Conservation (phyloP, 1,284 basidiomycete species). For the Schizopora paradoxa region DNA sequence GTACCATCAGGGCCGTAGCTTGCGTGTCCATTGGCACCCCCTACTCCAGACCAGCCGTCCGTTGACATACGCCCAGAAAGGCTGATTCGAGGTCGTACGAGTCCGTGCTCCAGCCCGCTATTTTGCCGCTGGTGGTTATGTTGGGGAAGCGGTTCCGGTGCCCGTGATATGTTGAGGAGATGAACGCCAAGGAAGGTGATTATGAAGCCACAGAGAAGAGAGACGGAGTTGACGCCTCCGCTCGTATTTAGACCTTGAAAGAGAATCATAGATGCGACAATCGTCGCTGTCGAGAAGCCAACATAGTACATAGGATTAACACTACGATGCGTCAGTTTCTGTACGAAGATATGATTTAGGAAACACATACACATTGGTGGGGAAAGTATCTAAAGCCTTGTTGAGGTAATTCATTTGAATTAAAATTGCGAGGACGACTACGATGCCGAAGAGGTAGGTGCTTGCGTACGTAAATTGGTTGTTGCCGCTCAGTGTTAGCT, state of each 20-base stretch:
- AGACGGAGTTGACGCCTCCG: constrained; percentile 75
- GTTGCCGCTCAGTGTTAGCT: constrained; percentile 89
- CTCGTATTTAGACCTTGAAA: constrained; percentile 97
- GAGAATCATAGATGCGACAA: constrained; percentile 90
- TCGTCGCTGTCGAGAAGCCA: constrained; percentile 95
- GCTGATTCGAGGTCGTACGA: constrained; percentile 67
- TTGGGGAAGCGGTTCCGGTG: constrained; percentile 44
- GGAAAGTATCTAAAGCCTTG: constrained; percentile 96
- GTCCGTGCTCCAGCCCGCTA: constrained; percentile 60
- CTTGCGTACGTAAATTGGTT: constrained; percentile 95
- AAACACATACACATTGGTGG: constrained; percentile 87
- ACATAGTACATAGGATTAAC: constrained; percentile 99
- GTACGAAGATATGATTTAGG: background rate
- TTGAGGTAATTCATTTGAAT: constrained; percentile 99
- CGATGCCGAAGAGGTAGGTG: constrained; percentile 90
- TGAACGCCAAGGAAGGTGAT: constrained; percentile 92
- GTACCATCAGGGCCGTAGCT: constrained; percentile 29
- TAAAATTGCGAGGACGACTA: constrained; percentile 83
- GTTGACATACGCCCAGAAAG: constrained; percentile 64
- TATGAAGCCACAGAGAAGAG: constrained; percentile 82
- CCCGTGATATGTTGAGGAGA: constrained; percentile 80
- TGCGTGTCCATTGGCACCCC: constrained; percentile 30
- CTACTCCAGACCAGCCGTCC: constrained; percentile 59
- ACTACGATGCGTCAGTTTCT: constrained; percentile 34
- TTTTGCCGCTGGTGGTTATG: constrained; percentile 32